These are phyloP conservation scores for Abrus pulchellus DNA, from an alignment of 306 rosid genomes.

Conservation along the genomic window DNA sequence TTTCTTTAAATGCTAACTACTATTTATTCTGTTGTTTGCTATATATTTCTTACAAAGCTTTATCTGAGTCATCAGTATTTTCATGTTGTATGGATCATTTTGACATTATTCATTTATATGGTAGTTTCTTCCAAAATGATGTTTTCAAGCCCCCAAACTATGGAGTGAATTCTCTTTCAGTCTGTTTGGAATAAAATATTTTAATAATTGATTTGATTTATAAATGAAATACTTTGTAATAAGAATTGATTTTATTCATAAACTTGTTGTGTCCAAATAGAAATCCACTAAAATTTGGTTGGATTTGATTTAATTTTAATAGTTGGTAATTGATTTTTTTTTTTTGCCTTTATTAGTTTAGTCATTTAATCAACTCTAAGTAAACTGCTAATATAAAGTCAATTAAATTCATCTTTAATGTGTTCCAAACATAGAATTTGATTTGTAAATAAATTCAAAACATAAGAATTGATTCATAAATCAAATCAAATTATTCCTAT, in stretches of 20 bases:
- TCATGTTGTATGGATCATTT: slow-evolving; percentile 6
- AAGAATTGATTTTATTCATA: not conserved
- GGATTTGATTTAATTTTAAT: not conserved
- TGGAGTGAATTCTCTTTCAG: not conserved
- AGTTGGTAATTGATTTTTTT: not conserved
- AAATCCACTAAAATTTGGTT: slow-evolving; percentile 11
- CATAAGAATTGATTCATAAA: slow-evolving; percentile 13
- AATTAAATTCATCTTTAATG: not conserved
- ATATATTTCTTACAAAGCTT: not conserved
- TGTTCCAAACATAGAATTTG: not conserved
- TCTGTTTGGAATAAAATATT: slow-evolving; percentile 5
- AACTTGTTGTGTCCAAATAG: not conserved
- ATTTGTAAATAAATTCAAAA: slow-evolving; percentile 3
- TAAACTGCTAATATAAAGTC: slow-evolving; percentile 19
- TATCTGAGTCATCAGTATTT: not conserved
- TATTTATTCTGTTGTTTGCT: not conserved
- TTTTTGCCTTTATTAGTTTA: not conserved
- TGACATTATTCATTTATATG: slow-evolving; percentile 23
- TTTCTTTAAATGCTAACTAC: not conserved
- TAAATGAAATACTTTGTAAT: not conserved
- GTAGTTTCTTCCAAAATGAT: slow-evolving; percentile 15
- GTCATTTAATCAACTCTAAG: not conserved
- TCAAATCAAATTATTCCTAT: not conserved
- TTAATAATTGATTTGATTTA: slow-evolving; percentile 1
- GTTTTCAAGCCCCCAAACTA: slow-evolving; percentile 19